Evolutionary conservation across 83 land plant genomes (phyloP), one percentile per base, ranked within the genome.

Genomic region (Diphasiastrum complanatum): DNA sequence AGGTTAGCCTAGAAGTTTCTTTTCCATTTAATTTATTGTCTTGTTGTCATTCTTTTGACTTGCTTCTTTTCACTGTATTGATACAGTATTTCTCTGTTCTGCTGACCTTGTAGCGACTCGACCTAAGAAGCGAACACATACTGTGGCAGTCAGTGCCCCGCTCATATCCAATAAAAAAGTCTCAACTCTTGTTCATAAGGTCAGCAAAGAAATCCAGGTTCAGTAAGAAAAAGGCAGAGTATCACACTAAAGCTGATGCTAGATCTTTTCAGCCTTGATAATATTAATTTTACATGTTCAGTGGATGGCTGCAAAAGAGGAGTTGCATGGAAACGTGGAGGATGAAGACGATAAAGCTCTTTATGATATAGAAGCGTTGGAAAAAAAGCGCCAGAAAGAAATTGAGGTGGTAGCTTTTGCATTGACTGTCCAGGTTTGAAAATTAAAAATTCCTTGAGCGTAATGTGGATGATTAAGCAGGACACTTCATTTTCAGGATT

Each of bases 221-320:
- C n/a, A n/a, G n/a, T n/a, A n/a, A n/a, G n/a, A n/a, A n/a, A n/a
- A n/a, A n/a, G 49, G 29, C 24, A 31, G 55, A 19, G 19, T 29
- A 2, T 28, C 1, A 11, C 16, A 61, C 64, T 33, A 65, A 31
- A 54, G 32, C 5, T 1, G 4, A 35, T 20, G 2, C 49, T 19
- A 47, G 24, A 18, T 48, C 51, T 23, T 26, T 54, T 27, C 14
- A 26, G 34, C 26, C n/a, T 5, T 11, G n/a, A 45, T 29, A 19
- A 22, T 41, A 27, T 32, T 35, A 22, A 24, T 59, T 70, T 22
- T 47, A 23, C 32, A 24, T 48, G 2, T 67, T 30, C 68, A 91
- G 97, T 91, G 97, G 97, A 79, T 89, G 65, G 96, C 95, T 63
- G 97, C 90, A 37, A 85, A 86, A 52, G 95, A 91, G 66, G 95